phyloP scores from a whole-genome alignment of 805 yeast genomes.

The Candida multigemmis region DNA sequence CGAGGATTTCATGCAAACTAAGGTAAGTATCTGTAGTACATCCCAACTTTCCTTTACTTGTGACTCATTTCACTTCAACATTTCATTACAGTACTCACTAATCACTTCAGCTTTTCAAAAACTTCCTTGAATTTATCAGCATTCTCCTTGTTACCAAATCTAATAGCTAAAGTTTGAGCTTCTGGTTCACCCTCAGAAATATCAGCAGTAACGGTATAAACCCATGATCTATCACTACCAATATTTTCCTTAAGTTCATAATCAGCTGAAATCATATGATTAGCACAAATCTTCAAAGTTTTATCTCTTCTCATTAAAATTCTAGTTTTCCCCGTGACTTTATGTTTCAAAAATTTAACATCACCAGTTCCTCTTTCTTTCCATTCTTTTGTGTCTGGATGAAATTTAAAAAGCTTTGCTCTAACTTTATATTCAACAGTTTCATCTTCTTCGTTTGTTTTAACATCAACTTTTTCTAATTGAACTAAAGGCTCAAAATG shows the following conservation, averaged over 20 bases:
- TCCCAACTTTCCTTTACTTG: too few relatives aligned
- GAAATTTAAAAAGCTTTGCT: conserved; percentile 91
- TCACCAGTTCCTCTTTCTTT: conserved; percentile 99
- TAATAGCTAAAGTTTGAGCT: conserved; percentile 92
- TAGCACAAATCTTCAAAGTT: conserved; percentile 96
- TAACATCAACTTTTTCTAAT: conserved; percentile 92
- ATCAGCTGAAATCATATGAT: conserved; percentile 80
- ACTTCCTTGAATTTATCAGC: conserved; percentile 93
- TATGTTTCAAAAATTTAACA: conserved; percentile 90
- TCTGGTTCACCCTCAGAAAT: conserved; percentile 93
- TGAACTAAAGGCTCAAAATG: conserved; percentile 96
- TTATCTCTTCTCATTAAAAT: conserved; percentile 98
- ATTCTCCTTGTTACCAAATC: conserved; percentile 86
- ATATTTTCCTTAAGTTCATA: conserved; percentile 84
- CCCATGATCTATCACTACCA: conserved; percentile 98
- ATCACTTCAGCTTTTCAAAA: conserved; percentile 75
- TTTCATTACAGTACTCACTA: too few relatives aligned
- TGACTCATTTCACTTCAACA: too few relatives aligned
- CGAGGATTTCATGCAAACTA: too few relatives aligned
- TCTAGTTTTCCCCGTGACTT: conserved; percentile 73
- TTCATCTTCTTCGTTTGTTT: conserved; percentile 49
- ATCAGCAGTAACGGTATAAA: conserved; percentile 89
- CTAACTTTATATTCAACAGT: conserved; percentile 54
- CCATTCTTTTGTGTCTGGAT: conserved; percentile 85
- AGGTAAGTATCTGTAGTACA: too few relatives aligned